Percentiles rank a stretch among this genome's conserved stretches.
Evolutionary conservation across 1,139 yeast species (phyloP).

Genomic region (Saccharomycopsis hybrid): DNA sequence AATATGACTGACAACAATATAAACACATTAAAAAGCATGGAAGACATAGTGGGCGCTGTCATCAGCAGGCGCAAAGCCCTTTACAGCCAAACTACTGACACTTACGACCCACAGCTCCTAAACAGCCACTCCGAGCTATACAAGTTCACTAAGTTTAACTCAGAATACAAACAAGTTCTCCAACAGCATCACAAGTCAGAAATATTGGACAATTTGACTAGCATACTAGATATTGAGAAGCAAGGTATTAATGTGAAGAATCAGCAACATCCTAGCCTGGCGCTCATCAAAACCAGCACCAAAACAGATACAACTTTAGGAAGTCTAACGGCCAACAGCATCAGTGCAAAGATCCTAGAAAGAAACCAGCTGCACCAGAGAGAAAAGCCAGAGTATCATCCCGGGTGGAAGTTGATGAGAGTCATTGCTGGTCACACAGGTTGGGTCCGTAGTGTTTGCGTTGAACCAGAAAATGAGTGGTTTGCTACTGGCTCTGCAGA

Average conservation of each 20-base stretch:
- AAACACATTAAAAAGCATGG: too few species aligned
- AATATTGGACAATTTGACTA: too few species aligned
- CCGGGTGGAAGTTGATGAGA: constrained; percentile 64
- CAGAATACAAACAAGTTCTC: background rate
- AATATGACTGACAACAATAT: too few species aligned
- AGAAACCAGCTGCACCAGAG: background rate
- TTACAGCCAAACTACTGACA: too few species aligned
- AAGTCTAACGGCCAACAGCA: background rate
- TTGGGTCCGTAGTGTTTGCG: constrained; percentile 76
- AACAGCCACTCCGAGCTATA: constrained; percentile 9
- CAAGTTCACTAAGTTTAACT: constrained; percentile 6
- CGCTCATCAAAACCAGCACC: too few species aligned
- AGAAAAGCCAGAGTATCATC: constrained; percentile 29
- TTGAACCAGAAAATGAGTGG: constrained; percentile 87
- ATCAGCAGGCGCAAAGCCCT: too few species aligned
- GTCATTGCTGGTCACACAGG: constrained; percentile 89
- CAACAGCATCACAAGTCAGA: too few species aligned
- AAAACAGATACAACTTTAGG: too few species aligned
- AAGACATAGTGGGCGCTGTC: too few species aligned
- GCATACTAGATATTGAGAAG: too few species aligned
- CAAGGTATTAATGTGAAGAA: too few species aligned
- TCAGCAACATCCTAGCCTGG: too few species aligned
- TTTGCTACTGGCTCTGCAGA: constrained; percentile 91
- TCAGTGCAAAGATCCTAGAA: constrained; percentile 5
- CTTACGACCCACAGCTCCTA: background rate